Conservation (phyloP, 1,284 basidiomycete genomes). For the Takashimella tepidaria region DNA sequence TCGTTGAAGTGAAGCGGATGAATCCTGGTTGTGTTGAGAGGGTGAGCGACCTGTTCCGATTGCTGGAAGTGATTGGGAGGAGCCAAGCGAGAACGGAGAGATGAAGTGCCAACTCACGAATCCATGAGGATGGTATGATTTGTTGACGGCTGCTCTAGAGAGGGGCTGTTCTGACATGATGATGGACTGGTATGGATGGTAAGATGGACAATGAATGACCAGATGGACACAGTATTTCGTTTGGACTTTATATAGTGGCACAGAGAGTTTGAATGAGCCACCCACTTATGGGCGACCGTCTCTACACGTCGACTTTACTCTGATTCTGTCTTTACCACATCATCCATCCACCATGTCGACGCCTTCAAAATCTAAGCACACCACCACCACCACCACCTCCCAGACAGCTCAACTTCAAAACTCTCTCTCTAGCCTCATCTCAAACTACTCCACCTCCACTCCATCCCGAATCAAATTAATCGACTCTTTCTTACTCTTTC, state of each 20-base stretch:
- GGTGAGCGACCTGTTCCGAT: neutral
- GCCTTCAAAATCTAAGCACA: too few relatives aligned
- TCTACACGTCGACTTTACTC: too few relatives aligned
- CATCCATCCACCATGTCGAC: neutral
- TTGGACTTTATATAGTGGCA: too few relatives aligned
- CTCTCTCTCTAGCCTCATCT: slow-evolving; percentile 61
- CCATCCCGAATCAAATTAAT: slow-evolving; percentile 84
- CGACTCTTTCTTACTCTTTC: slow-evolving; percentile 86
- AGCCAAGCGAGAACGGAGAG: neutral
- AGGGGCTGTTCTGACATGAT: neutral
- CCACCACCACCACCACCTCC: slow-evolving; percentile 2
- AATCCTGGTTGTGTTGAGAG: slow-evolving; percentile 52
- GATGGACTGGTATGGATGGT: too few relatives aligned
- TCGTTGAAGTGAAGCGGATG: slow-evolving; percentile 79
- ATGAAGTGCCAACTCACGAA: slow-evolving; percentile 9
- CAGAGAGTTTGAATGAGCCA: too few relatives aligned
- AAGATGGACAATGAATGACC: too few relatives aligned
- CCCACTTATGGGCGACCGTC: too few relatives aligned
- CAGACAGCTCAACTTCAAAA: slow-evolving; percentile 21
- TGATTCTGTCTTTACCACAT: too few relatives aligned
- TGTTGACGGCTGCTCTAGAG: slow-evolving; percentile 9
- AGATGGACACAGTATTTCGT: too few relatives aligned
- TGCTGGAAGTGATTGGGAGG: neutral
- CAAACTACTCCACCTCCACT: slow-evolving; percentile 71
- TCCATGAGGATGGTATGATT: slow-evolving; percentile 25